These are phyloP conservation scores for Bipolaris cookei DNA, from an alignment of 2,329 filamentous ascomycete genomes.

Conservation along the genomic window DNA sequence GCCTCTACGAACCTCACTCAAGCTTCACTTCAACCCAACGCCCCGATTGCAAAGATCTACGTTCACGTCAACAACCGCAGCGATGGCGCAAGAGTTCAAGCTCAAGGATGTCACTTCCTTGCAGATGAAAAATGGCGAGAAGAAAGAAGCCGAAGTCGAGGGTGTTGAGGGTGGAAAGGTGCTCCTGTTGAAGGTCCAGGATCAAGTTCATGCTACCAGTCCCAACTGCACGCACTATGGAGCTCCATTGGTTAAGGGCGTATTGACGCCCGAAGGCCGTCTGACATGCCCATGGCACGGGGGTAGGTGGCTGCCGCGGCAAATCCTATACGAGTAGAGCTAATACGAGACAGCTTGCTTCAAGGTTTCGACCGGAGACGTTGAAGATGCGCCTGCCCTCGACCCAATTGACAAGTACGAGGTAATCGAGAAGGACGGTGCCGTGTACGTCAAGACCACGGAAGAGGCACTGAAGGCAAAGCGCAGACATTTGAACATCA, in stretches of 20 bases:
- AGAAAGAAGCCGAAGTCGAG: conserved; percentile 88
- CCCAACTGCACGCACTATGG: conserved; percentile 91
- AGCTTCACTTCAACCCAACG: conserved; percentile 24
- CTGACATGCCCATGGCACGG: conserved; percentile 97
- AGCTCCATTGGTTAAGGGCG: conserved; percentile 84
- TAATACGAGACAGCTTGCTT: conserved; percentile 75
- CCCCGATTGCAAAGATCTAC: conserved; percentile 25
- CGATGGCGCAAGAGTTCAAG: conserved; percentile 59
- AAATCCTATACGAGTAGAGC: neutral
- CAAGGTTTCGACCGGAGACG: conserved; percentile 84
- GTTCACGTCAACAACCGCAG: conserved; percentile 38
- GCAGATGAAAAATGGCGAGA: conserved; percentile 78
- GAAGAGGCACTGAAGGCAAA: conserved; percentile 78
- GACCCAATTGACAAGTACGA: conserved; percentile 86
- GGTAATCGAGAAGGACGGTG: conserved; percentile 78
- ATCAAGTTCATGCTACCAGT: conserved; percentile 78
- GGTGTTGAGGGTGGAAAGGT: conserved; percentile 87
- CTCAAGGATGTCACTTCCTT: conserved; percentile 80
- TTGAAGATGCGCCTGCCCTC: conserved; percentile 91
- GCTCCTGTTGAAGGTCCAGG: conserved; percentile 78
- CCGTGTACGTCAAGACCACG: conserved; percentile 82
- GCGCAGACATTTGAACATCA: conserved; percentile 74
- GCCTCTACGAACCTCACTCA: conserved; percentile 32
- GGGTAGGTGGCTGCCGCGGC: conserved; percentile 57
- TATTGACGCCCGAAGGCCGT: conserved; percentile 80